phyloP scores from a whole-genome alignment of 176 grass and related monocot genomes.

The Triticum turgidum region DNA sequence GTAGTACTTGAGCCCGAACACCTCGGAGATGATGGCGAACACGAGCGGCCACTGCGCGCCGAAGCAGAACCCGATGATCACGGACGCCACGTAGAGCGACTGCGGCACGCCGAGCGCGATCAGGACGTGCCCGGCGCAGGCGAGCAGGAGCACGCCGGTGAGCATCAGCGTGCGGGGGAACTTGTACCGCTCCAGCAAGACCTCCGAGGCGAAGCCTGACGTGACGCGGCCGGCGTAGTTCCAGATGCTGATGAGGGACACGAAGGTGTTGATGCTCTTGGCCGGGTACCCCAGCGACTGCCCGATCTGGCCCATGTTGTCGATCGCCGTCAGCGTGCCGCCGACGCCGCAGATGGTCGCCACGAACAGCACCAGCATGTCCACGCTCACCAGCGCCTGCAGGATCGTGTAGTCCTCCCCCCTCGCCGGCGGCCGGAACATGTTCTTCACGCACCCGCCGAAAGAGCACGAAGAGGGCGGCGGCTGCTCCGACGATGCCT shows the following conservation, averaged over 20 bases:
- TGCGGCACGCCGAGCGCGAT: conserved; percentile 39
- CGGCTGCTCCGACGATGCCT: no score
- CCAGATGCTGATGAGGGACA: conserved; percentile 31
- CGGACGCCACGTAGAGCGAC: conserved; percentile 38
- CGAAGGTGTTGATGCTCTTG: conserved; percentile 41
- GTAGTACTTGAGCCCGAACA: conserved; percentile 59
- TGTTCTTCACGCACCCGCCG: conserved; percentile 3
- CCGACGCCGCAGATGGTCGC: conserved; percentile 49
- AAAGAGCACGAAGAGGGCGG: neutral
- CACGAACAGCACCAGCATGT: conserved; percentile 72
- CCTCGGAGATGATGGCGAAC: conserved; percentile 51
- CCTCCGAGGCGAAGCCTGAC: neutral
- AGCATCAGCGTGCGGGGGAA: conserved; percentile 39
- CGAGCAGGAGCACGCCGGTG: conserved; percentile 32
- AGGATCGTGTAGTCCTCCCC: conserved; percentile 84
- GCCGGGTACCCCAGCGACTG: conserved; percentile 52
- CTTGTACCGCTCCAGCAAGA: neutral
- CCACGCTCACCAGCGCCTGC: conserved; percentile 67
- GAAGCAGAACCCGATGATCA: conserved; percentile 48
- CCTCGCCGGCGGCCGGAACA: conserved; percentile 38
- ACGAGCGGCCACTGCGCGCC: conserved; percentile 49
- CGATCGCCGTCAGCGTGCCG: conserved; percentile 56
- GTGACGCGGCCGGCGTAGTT: conserved; percentile 30
- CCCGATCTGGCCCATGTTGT: conserved; percentile 72
- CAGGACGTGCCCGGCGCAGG: conserved; percentile 54